Evolutionary conservation across 2,329 filamentous ascomycete genomes (phyloP), one percentile per base, ranked within the genome.

Genomic region (Cladosporium sp.): DNA sequence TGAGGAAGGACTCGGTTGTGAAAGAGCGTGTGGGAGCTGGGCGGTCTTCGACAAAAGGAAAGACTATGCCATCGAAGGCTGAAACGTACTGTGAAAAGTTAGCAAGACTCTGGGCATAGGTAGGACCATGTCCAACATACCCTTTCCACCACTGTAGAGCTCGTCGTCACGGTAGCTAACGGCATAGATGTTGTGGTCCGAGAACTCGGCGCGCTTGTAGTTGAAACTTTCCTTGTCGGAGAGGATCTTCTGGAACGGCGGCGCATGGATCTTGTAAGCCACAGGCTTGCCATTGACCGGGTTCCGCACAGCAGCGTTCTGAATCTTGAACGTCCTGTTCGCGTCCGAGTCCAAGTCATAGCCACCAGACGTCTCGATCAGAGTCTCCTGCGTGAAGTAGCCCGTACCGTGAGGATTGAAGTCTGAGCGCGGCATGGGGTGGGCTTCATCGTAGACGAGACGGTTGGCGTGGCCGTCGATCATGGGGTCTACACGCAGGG

Each of bases 131-230:
- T 8, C 10, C 7, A 4, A 21, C 39, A 23, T 46, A 46, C 39
- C 39, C 39, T 83, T 79, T 4, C 87, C 87, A 2, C 85, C 86
- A 0, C 86, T 83, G 74, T 82, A 88, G 2, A 88, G 77, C 75
- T 88, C 85, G 64, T 84, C 82, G 70, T 88, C 86, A 43, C 79
- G 78, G 75, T 88, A 82, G 67, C 82, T 81, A 36, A 84, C 82
- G 21, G 86, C 85, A 76, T 86, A 88, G 39, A 88, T 79, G 66
- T 85, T 83, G 71, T 86, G 83, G 68, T 85, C 81, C 3, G 85
- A 82, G 69, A 88, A 88, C 57, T 84, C 84, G 16, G 84, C 86
- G 39, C 85, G 83, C 73, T 85, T 85, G 79, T 82, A 83, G 71
- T 85, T 82, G 73, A 82, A 82, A 72, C 81, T 83, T 54, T 84